Percentiles rank a stretch among this genome's conserved stretches.
These are phyloP conservation scores for Fusarium burgessii DNA, from an alignment of 2,329 filamentous ascomycete genomes.

Conservation along the genomic window DNA sequence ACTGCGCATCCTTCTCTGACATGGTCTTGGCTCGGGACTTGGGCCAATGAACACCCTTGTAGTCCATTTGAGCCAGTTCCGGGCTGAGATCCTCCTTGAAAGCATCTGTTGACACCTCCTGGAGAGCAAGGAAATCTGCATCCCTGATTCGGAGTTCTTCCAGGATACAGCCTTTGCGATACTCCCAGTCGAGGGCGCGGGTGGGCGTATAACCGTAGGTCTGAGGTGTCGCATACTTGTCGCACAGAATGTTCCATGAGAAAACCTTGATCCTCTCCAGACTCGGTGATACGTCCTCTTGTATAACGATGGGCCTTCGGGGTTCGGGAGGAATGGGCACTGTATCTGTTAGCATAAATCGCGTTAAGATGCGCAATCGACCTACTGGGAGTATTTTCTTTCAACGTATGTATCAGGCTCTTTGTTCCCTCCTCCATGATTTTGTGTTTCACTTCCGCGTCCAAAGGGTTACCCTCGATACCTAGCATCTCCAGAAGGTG, in stretches of 20 bases:
- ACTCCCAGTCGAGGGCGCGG: conserved; percentile 86
- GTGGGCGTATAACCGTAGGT: conserved; percentile 93
- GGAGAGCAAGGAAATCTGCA: conserved; percentile 90
- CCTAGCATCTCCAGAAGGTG: conserved; percentile 90
- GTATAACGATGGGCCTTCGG: conserved; percentile 83
- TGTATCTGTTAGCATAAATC: conserved; percentile 54
- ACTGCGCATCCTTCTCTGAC: conserved; percentile 86
- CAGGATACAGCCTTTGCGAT: conserved; percentile 84
- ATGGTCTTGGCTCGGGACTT: conserved; percentile 92
- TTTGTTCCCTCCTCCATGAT: conserved; percentile 90
- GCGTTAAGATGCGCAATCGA: conserved; percentile 21
- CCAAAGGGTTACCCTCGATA: conserved; percentile 90
- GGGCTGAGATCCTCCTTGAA: conserved; percentile 93
- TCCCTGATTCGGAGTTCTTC: conserved; percentile 83
- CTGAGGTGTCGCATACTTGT: conserved; percentile 86
- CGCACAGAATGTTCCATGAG: conserved; percentile 96
- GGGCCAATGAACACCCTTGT: conserved; percentile 94
- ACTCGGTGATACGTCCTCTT: conserved; percentile 69
- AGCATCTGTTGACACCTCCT: conserved; percentile 92
- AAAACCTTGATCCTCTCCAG: conserved; percentile 84
- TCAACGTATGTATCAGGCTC: conserved; percentile 83
- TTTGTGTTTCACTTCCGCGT: conserved; percentile 80
- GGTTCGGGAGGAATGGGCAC: conserved; percentile 82
- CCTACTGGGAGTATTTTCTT: conserved; percentile 87
- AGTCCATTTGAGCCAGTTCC: conserved; percentile 86